phyloP scores from a whole-genome alignment of 306 rosid species.

The Trichosanthes cucumerina region DNA sequence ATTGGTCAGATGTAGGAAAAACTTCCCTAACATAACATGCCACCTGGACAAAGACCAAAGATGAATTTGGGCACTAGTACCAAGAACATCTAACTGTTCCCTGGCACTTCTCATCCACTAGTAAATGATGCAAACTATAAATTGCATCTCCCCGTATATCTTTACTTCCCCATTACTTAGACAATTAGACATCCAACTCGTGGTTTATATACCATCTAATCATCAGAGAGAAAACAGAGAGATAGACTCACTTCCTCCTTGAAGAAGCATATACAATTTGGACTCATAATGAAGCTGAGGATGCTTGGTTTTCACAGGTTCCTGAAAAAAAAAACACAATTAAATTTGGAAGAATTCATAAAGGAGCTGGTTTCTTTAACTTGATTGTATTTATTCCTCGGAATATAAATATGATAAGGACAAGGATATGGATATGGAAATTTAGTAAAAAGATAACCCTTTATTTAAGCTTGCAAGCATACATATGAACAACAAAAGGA shows the following conservation, averaged over 20 bases:
- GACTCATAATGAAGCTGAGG: constrained; percentile 99
- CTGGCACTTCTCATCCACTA: not conserved
- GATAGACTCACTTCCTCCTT: constrained; percentile 89
- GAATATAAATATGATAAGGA: not conserved
- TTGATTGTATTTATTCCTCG: not conserved
- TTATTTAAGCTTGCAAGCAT: not conserved
- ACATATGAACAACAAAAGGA: not conserved
- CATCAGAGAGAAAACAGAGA: constrained; percentile 4
- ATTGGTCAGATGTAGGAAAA: not conserved
- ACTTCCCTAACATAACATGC: not conserved
- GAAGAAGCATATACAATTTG: constrained; percentile 94
- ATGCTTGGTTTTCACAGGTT: constrained; percentile 87
- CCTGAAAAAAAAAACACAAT: constrained; percentile 32
- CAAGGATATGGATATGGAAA: not conserved
- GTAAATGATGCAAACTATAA: not conserved
- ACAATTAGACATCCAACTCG: not conserved
- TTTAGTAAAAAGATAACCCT: not conserved
- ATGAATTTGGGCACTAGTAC: not conserved
- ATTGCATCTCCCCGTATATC: not conserved
- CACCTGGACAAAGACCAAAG: not conserved
- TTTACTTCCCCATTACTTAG: not conserved
- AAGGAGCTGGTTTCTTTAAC: not conserved
- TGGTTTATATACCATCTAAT: not conserved
- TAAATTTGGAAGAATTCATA: not conserved
- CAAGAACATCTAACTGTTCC: not conserved